Conservation (phyloP, 2,329 filamentous ascomycete species). For the Didymella pomorum region DNA sequence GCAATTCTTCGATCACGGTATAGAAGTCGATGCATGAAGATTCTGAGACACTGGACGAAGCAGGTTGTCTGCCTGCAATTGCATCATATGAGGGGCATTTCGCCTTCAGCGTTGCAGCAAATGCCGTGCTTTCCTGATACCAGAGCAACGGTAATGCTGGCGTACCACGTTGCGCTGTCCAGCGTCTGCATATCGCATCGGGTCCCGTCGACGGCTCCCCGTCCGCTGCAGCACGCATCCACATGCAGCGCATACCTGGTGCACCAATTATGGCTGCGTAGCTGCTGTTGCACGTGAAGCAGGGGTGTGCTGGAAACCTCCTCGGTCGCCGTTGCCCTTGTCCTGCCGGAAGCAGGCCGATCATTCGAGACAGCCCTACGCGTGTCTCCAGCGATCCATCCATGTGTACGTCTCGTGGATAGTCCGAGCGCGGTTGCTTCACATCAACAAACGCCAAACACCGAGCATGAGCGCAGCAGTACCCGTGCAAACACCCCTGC, state of each 20-base stretch:
- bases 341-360: constrained; percentile 12
- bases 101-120: constrained; percentile 22
- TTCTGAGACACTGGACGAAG: constrained; percentile 12
- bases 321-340: constrained; percentile 7
- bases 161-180: constrained; percentile 24
- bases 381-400: constrained; percentile 4
- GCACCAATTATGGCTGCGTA: constrained; percentile 24
- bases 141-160: constrained; percentile 26
- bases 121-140: constrained; percentile 30
- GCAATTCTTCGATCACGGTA: constrained; percentile 5
- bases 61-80: constrained; percentile 28
- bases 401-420: constrained; percentile 4
- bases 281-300: constrained; percentile 32
- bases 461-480: constrained; percentile 71
- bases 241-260: constrained; percentile 24
- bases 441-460: constrained; percentile 74
- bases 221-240: constrained; percentile 21
- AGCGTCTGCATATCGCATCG: constrained; percentile 25
- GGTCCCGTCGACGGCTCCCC: constrained; percentile 20
- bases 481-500: constrained; percentile 70
- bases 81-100: constrained; percentile 34
- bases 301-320: constrained; percentile 23
- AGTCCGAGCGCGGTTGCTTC: constrained; percentile 28
- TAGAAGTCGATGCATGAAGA: constrained; percentile 7
- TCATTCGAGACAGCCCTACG: constrained; percentile 17